Percentiles rank a stretch among this genome's conserved stretches.
phyloP scores from a whole-genome alignment of 2,329 filamentous ascomycete genomes.

The Fusarium virguliforme region DNA sequence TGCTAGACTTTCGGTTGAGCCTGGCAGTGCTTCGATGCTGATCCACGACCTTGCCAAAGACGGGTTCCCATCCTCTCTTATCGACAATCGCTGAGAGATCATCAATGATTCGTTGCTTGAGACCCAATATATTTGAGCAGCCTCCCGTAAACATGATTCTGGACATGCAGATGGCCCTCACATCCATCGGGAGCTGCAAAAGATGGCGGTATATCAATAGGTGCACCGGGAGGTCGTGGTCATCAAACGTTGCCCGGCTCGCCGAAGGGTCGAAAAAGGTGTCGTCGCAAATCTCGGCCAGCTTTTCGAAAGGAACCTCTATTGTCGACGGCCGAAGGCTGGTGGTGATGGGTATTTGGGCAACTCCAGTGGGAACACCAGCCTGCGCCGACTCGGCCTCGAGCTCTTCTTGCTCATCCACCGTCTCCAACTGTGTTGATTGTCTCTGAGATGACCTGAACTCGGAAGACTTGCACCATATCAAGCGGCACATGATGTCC shows the following conservation, averaged over 20 bases:
- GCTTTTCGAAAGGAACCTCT: conserved; percentile 76
- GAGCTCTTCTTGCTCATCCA: conserved; percentile 72
- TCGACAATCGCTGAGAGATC: conserved; percentile 80
- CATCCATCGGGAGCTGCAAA: conserved; percentile 83
- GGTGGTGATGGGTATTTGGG: conserved; percentile 65
- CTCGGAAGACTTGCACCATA: conserved; percentile 76
- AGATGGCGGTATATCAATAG: conserved; percentile 83
- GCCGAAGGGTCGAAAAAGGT: conserved; percentile 77
- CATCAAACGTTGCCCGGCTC: conserved; percentile 77
- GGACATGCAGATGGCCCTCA: conserved; percentile 88
- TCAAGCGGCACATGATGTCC: conserved; percentile 80
- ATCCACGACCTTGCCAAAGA: conserved; percentile 79
- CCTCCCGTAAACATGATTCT: conserved; percentile 91
- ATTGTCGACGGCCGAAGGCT: conserved; percentile 69
- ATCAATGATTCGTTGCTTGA: conserved; percentile 82
- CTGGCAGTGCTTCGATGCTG: conserved; percentile 65
- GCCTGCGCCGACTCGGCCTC: conserved; percentile 54
- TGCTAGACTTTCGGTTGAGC: conserved; percentile 55
- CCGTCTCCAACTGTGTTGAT: conserved; percentile 62
- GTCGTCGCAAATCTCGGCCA: conserved; percentile 83
- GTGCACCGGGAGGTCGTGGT: conserved; percentile 87
- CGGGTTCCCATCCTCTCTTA: conserved; percentile 81
- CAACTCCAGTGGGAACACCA: conserved; percentile 49
- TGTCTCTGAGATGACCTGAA: conserved; percentile 56
- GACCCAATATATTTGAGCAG: conserved; percentile 82